Evolutionary conservation across 1,139 yeast species (phyloP).

Genomic region (Taphrina wiesneri): DNA sequence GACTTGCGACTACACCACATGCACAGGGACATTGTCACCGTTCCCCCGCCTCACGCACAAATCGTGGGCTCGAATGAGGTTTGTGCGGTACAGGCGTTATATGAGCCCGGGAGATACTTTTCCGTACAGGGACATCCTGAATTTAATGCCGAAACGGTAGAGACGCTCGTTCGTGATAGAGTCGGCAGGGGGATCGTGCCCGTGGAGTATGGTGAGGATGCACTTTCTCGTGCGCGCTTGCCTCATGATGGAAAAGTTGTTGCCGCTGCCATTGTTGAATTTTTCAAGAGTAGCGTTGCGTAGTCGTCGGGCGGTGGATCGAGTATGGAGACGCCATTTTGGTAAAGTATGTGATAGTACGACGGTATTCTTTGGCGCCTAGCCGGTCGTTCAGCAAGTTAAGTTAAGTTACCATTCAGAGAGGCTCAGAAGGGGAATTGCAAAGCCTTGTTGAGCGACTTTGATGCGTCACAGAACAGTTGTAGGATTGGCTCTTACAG

Average conservation of each 20-base stretch:
- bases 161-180: slow-evolving; percentile 40
- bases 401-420: too few relatives aligned
- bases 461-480: too few relatives aligned
- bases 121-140: slow-evolving; percentile 94
- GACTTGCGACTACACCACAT: slow-evolving; percentile 55
- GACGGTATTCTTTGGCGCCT: too few relatives aligned
- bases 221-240: slow-evolving; percentile 7
- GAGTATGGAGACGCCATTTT: too few relatives aligned
- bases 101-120: slow-evolving; percentile 52
- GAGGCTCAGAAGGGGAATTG: too few relatives aligned
- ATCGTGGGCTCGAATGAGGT: slow-evolving; percentile 56
- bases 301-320: background rate
- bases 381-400: too few relatives aligned
- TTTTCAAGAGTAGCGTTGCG: background rate
- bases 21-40: slow-evolving; percentile 70
- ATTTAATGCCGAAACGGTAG: slow-evolving; percentile 53
- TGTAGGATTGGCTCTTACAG: too few relatives aligned
- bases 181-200: slow-evolving; percentile 20
- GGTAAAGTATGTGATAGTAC: too few relatives aligned
- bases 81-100: slow-evolving; percentile 67
- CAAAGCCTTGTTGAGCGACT: too few relatives aligned
- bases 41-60: slow-evolving; percentile 51
- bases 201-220: slow-evolving; percentile 20
- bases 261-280: slow-evolving; percentile 12
- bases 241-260: slow-evolving; percentile 23